Base-by-base conservation (phyloP, 2,329 filamentous ascomycete species). In the Endothia cerciana region DNA sequence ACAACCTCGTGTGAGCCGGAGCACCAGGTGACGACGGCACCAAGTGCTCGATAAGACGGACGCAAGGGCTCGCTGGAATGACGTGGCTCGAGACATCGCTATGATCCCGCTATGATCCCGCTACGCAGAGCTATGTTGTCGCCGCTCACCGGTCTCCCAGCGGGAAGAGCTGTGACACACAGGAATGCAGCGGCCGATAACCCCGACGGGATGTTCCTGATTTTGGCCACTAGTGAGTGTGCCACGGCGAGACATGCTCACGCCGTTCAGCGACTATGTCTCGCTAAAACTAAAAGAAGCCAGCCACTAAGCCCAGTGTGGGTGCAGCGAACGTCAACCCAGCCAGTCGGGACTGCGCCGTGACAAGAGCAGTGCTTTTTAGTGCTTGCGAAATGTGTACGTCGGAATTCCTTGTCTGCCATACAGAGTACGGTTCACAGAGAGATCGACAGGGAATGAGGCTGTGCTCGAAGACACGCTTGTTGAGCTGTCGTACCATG, bases 401-500 rank as follows among this genome's bases (percentile, higher is more conserved):
- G 45, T 15, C 25, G 45, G 45, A 3, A 51, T n/a, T 15, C 47
- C 47, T 51, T 28, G 47, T 51, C 33, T 36, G 22, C 47, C 25
- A 30, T 8, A 36, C 33, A 36, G 33, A 51, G 19, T 22, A 49
- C n/a, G n/a, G n/a, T n/a, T n/a, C n/a, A n/a, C 7, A 41, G 33
- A 19, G 19, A 60, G 22, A 30, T 36, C n/a, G 56, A 28, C 53
- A 36, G 49, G 53, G 55, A 40, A 65, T 45, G 38, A 57, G 62
- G 59, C 62, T 67, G 65, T 59, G 30, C 33, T 30, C 2, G n/a
- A 11, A 10, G 13, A 7, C 49, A 53, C 45, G 62, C 63, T 45
- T 65, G n/a, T 43, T 61, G 38, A 64, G 62, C 56, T 67, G 58
- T 59, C 17, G 28, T 8, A n/a, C n/a, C n/a, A n/a, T n/a, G n/a